These are phyloP conservation scores for Argentina anserina DNA, from an alignment of 306 rosid species.

Conservation along the genomic window DNA sequence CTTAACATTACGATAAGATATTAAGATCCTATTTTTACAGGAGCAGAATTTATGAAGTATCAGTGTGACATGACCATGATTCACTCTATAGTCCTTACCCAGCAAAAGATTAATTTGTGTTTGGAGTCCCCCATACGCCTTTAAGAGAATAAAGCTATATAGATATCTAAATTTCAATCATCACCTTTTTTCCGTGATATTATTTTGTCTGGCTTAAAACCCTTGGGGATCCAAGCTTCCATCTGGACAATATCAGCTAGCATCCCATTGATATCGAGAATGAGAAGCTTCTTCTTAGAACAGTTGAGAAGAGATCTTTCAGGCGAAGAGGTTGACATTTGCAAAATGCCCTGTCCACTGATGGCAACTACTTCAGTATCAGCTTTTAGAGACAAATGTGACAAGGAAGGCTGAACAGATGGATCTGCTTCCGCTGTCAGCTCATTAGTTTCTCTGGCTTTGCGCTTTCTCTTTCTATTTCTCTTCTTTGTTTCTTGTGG, in stretches of 20 bases:
- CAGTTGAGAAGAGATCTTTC: slow-evolving; percentile 30
- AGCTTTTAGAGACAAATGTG: slow-evolving; percentile 21
- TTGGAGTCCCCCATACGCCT: slow-evolving; percentile 37
- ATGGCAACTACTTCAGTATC: slow-evolving; percentile 29
- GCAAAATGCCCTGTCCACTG: slow-evolving; percentile 22
- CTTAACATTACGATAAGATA: not conserved
- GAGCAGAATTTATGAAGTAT: not conserved
- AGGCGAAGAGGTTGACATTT: slow-evolving; percentile 24
- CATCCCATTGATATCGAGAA: slow-evolving; percentile 87
- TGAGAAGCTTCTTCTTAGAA: slow-evolving; percentile 72
- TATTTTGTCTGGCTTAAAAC: slow-evolving; percentile 34
- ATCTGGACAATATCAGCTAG: slow-evolving; percentile 69
- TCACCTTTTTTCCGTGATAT: slow-evolving; percentile 56
- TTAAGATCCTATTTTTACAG: slow-evolving; percentile 1
- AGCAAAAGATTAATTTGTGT: slow-evolving; percentile 64
- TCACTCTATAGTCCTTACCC: slow-evolving; percentile 55
- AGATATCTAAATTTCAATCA: slow-evolving; percentile 13
- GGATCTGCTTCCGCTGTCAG: slow-evolving; percentile 17
- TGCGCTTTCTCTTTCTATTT: not conserved
- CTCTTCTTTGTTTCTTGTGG: not conserved
- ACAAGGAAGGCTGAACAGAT: slow-evolving; percentile 24
- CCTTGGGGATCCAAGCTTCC: slow-evolving; percentile 6
- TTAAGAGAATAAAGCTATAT: slow-evolving; percentile 5
- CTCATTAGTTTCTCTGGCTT: not conserved
- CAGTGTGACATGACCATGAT: not conserved